Evolutionary conservation across 495 filamentous ascomycete species (phyloP), one percentile per base, ranked within the genome.

Genomic region (Aspergillus homomorphus): DNA sequence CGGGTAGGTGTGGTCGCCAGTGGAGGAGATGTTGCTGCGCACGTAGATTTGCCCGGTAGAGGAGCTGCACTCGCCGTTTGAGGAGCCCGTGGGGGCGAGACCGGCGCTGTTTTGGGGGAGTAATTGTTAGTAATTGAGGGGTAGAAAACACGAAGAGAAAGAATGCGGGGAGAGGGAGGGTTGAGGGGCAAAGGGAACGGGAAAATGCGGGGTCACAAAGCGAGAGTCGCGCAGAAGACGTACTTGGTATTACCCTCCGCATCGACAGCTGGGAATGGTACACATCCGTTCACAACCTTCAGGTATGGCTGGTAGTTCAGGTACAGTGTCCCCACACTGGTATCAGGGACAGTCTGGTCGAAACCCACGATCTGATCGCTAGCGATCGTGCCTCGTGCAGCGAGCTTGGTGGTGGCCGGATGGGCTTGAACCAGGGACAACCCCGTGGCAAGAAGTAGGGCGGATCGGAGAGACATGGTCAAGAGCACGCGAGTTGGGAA

Each of bases 191-290:
- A 14, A 8, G 30, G 23, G 4, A 26, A 26, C 12, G 23, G 26
- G 4, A 9, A 1, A 4, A 28, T 28, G 26, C 26, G 8, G 22
- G 14, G 33, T 41, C 16, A 46, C 3, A 2, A 45, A 7, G n/a
- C 21, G 2, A 7, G n/a, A 45, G 15, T 9, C 12, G 19, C 8
- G n/a, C 44, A 19, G 18, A n/a, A 6, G 30, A 65, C 77, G 63
- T 55, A 82, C 80, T 70, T 73, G 43, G 75, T 80, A 49, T 81
- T 66, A 7, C 81, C 81, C 0, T 69, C 62, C 0, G 66, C 73
- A 56, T 84, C 76, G 8, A 84, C 78, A 2, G 76, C 80, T 2
- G 81, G 79, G 63, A 81, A 82, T 0, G 81, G 81, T 9, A 84
- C 81, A 54, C 81, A 84, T 24, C 81, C 80, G 60, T 78, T 79